A percentile compares a stretch with the other conserved stretches of the same genome.
Conservation (phyloP, 2,329 filamentous ascomycete genomes). For the Aureobasidium subglaciale region DNA sequence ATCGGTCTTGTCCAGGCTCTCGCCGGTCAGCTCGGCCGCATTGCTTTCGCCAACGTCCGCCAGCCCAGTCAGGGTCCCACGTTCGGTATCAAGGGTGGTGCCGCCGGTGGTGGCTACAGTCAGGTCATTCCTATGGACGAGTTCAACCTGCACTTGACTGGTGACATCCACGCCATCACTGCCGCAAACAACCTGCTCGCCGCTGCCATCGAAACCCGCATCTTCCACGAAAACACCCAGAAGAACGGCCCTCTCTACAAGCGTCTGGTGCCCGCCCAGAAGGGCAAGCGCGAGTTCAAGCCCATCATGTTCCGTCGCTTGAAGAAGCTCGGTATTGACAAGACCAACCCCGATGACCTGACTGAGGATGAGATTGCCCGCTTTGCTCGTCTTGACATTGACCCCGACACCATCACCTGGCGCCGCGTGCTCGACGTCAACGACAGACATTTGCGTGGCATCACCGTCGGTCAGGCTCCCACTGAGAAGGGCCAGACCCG, state of each 20-base stretch:
- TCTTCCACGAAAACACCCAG: conserved; percentile 96
- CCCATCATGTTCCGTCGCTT: conserved; percentile 88
- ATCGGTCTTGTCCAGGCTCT: conserved; percentile 91
- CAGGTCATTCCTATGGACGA: conserved; percentile 99
- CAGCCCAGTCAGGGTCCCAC: conserved; percentile 96
- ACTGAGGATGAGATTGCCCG: conserved; percentile 80
- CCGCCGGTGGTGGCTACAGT: conserved; percentile 94
- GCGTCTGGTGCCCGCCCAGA: conserved; percentile 81
- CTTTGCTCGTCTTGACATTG: conserved; percentile 93
- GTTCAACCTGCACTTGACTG: conserved; percentile 96
- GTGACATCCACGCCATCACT: conserved; percentile 95
- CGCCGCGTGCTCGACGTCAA: conserved; percentile 94
- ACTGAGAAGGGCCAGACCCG: conserved; percentile 87
- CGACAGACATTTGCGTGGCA: conserved; percentile 82
- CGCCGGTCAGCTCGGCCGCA: conserved; percentile 75
- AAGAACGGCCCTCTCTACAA: conserved; percentile 83
- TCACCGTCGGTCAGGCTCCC: conserved; percentile 79
- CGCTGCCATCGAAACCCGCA: conserved; percentile 92
- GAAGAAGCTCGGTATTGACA: conserved; percentile 92
- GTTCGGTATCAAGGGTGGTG: conserved; percentile 97
- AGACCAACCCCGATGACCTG: conserved; percentile 85
- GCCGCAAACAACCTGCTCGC: conserved; percentile 96
- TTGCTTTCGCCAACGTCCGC: conserved; percentile 93
- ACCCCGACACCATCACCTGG: conserved; percentile 96
- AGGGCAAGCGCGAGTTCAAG: conserved; percentile 78